A percentile compares a stretch with the other conserved stretches of the same genome.
These are phyloP conservation scores for Mycena kentingensis DNA, from an alignment of 768 basidiomycete genomes.

Conservation along the genomic window DNA sequence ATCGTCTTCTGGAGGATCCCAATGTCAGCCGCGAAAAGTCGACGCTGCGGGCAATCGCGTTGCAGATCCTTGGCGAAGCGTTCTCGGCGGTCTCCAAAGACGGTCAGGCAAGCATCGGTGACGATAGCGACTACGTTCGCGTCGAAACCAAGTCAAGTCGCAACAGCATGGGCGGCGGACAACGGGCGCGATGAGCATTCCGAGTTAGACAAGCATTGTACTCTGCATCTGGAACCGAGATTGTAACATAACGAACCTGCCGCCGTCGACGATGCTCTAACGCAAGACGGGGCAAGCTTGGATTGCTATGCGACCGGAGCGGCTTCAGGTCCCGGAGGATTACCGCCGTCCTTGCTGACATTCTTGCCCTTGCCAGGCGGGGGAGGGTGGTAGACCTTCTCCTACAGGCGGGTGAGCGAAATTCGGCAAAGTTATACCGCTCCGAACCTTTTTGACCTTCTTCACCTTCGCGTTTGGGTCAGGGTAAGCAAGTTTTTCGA, in stretches of 20 bases:
- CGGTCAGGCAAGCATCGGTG: conserved; percentile 27
- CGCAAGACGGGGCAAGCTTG: neutral
- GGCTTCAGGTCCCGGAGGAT: neutral
- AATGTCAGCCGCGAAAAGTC: conserved; percentile 57
- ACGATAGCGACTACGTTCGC: conserved; percentile 80
- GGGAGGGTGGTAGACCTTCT: conserved; percentile 79
- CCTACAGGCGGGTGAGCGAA: neutral
- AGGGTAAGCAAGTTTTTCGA: conserved; percentile 84
- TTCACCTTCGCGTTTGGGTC: conserved; percentile 63
- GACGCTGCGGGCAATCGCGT: conserved; percentile 73
- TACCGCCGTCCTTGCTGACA: no score
- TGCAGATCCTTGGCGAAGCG: conserved; percentile 80
- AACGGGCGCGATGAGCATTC: neutral
- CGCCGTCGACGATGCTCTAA: neutral
- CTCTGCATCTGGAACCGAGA: conserved; percentile 10
- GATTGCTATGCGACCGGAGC: neutral
- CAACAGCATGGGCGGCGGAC: conserved; percentile 6
- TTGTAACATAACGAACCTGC: conserved; percentile 4
- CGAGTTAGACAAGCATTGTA: neutral
- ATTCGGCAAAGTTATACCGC: neutral
- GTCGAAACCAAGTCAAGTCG: conserved; percentile 75
- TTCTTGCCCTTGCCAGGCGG: conserved; percentile 80
- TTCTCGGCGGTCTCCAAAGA: conserved; percentile 22
- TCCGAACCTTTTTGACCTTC: conserved; percentile 63
- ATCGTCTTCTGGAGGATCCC: conserved; percentile 68